Evolutionary conservation across 2,329 filamentous ascomycete species (phyloP).

Genomic region (Dendrostoma leiphaemia): DNA sequence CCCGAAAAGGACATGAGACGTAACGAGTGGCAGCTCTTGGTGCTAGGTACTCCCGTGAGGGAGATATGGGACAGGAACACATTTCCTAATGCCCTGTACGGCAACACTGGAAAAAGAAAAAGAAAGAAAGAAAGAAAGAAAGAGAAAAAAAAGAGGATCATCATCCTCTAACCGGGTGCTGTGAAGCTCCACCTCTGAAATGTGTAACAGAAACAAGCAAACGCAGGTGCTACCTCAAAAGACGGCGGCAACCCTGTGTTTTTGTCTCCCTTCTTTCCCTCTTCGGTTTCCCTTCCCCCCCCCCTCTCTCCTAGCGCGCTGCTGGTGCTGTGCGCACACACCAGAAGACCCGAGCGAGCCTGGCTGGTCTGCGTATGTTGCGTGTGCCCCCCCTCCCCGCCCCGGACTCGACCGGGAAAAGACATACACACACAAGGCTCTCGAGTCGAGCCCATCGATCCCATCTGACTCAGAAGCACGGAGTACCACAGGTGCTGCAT

Average conservation of each 20-base stretch:
- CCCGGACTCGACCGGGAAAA: neutral
- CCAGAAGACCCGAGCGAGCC: neutral
- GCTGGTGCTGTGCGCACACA: neutral
- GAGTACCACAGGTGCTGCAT: constrained; percentile 51
- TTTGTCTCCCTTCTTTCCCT: too few species aligned
- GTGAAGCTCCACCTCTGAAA: constrained; percentile 19
- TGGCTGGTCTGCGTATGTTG: neutral
- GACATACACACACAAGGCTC: neutral
- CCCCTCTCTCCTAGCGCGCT: too few species aligned
- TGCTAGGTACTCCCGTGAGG: constrained; percentile 17
- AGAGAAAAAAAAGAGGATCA: neutral
- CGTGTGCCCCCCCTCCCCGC: too few species aligned
- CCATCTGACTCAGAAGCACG: constrained; percentile 28
- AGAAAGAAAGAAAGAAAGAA: neutral
- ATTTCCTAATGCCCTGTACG: neutral
- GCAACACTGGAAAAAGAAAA: neutral
- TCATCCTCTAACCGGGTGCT: constrained; percentile 3
- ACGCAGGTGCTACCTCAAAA: constrained; percentile 9
- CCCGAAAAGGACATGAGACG: neutral
- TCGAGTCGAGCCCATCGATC: neutral
- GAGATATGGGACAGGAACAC: constrained; percentile 3
- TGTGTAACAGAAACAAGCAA: constrained; percentile 7
- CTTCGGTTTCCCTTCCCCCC: too few species aligned
- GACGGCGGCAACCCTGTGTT: constrained; percentile 7
- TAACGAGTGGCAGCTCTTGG: constrained; percentile 12